Conservation (phyloP, 306 rosid genomes). For the Malus asiatica region DNA sequence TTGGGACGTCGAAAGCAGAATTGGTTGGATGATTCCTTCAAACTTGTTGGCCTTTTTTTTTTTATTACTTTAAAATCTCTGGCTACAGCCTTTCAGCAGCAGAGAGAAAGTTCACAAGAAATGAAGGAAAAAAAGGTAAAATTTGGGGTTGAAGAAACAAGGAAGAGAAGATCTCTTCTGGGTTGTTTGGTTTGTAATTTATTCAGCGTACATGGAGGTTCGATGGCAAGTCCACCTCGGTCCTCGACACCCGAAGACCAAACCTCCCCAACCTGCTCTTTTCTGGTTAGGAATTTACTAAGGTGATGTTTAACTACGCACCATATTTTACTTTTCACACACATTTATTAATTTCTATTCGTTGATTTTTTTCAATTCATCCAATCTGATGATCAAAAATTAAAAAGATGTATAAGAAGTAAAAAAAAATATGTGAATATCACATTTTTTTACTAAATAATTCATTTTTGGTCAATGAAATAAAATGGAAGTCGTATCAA, state of each 20-base stretch:
- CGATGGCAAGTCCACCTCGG: constrained; percentile 1
- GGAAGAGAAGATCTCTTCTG: not conserved
- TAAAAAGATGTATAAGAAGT: too few species aligned
- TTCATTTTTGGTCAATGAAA: not conserved
- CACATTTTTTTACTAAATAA: not conserved
- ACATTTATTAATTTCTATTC: too few species aligned
- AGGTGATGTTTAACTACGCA: too few species aligned
- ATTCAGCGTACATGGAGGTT: not conserved
- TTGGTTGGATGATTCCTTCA: not conserved
- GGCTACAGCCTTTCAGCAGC: not conserved
- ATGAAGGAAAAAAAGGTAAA: not conserved
- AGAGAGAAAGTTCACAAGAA: not conserved
- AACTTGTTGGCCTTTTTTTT: not conserved
- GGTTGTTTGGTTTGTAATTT: not conserved
- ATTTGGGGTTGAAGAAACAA: not conserved
- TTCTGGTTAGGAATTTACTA: not conserved
- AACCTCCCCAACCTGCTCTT: not conserved
- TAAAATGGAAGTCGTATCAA: not conserved
- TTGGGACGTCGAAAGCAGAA: not conserved
- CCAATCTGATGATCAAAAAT: rapidly evolving
- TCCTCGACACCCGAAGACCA: not conserved
- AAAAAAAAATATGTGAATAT: too few species aligned
- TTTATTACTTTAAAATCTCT: not conserved
- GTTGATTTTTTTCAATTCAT: too few species aligned
- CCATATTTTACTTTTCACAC: too few species aligned